Evolutionary conservation across 2,329 filamentous ascomycete species (phyloP).

Genomic region (Trichoderma polysporum): DNA sequence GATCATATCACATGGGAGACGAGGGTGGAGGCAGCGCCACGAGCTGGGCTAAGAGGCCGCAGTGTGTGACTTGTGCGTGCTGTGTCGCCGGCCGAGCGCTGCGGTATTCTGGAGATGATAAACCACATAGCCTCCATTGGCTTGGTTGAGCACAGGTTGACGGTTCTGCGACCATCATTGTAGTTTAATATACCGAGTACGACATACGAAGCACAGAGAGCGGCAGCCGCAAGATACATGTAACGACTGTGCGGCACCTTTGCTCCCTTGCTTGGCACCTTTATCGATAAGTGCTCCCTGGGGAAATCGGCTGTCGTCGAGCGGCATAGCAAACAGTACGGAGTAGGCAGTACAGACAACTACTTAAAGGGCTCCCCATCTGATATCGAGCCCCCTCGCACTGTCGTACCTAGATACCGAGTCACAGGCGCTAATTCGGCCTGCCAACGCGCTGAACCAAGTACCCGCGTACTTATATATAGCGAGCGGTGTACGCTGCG

Average conservation of each 20-base stretch:
- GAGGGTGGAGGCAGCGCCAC: conserved; percentile 6
- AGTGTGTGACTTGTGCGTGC: conserved; percentile 10
- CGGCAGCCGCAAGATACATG: background rate
- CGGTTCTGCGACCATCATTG: background rate
- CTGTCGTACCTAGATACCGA: background rate
- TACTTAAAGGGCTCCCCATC: background rate
- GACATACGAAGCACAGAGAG: background rate
- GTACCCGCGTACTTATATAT: background rate
- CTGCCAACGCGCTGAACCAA: background rate
- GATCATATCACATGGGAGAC: conserved; percentile 16
- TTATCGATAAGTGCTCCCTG: conserved; percentile 17
- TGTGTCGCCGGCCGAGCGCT: background rate
- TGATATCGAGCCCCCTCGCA: background rate
- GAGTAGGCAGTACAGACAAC: background rate
- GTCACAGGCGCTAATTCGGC: background rate
- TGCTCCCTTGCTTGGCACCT: conserved; percentile 1
- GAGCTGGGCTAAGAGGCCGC: background rate
- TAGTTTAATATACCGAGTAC: background rate
- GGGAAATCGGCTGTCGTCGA: background rate
- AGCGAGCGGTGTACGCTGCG: conserved; percentile 10
- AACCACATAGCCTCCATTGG: background rate
- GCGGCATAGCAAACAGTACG: background rate
- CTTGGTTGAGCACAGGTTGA: background rate
- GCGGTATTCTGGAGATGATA: background rate
- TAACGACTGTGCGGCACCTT: background rate